Percentiles rank a stretch among this genome's conserved stretches.
Conservation (phyloP, 164 flowering plant genomes). For the Vitis amurensis region DNA sequence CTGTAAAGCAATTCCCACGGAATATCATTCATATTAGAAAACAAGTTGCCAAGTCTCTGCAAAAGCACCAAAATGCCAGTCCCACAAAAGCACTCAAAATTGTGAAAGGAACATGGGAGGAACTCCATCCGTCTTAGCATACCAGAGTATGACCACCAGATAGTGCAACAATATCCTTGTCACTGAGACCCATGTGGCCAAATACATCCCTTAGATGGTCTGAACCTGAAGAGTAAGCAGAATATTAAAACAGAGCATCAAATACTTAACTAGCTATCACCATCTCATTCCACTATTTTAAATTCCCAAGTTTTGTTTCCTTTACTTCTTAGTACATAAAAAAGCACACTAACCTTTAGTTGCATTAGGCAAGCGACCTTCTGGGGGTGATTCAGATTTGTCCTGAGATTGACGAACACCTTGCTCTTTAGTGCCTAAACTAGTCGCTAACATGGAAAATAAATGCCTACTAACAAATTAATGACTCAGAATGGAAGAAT, state of each 20-base stretch:
- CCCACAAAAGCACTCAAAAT: too few relatives aligned
- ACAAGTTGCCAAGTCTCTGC: neutral
- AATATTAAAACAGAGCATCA: too few relatives aligned
- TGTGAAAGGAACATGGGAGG: too few relatives aligned
- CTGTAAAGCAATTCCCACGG: constrained; percentile 18
- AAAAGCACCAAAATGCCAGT: neutral
- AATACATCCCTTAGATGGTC: constrained; percentile 47
- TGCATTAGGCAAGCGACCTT: constrained; percentile 52
- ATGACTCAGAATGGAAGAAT: too few relatives aligned
- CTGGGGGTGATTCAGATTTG: constrained; percentile 41
- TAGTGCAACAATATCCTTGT: constrained; percentile 42
- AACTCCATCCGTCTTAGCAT: neutral
- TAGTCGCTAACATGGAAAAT: too few relatives aligned
- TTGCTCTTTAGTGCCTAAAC: too few relatives aligned
- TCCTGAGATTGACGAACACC: constrained; percentile 27
- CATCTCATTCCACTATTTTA: neutral
- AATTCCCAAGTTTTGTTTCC: too few relatives aligned
- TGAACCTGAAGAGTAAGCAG: constrained; percentile 19
- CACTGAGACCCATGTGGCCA: constrained; percentile 41
- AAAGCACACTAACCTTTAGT: constrained; percentile 29
- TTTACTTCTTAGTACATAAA: neutral
- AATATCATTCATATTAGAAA: neutral
- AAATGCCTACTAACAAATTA: too few relatives aligned
- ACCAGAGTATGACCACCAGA: constrained; percentile 53
- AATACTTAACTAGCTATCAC: too few relatives aligned